phyloP scores from a whole-genome alignment of 2,329 filamentous ascomycete genomes.

The Trichoderma koningii region DNA sequence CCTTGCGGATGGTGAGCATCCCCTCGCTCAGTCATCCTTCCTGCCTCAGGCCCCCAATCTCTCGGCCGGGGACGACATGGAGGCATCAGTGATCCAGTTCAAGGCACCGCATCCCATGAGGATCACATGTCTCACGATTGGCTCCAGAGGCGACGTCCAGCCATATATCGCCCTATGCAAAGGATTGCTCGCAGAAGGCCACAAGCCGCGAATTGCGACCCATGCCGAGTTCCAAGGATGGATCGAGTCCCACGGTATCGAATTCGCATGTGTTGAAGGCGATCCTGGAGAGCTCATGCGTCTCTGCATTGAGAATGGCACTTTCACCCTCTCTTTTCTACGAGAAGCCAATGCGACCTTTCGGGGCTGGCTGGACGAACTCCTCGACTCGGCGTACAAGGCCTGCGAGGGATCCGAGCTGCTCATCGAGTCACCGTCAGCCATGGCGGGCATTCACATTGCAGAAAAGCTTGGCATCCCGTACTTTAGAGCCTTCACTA shows the following conservation, averaged over 20 bases:
- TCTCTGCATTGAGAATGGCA: constrained; percentile 94
- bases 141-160: constrained; percentile 92
- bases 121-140: constrained; percentile 93
- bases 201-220: constrained; percentile 84
- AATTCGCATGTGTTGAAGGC: constrained; percentile 84
- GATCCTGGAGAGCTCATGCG: constrained; percentile 94
- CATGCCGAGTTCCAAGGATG: constrained; percentile 87
- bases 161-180: constrained; percentile 97
- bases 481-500: constrained; percentile 96
- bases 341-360: constrained; percentile 85
- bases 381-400: constrained; percentile 77
- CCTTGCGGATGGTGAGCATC: constrained; percentile 53
- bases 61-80: constrained; percentile 78
- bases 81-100: constrained; percentile 86
- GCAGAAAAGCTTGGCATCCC: constrained; percentile 90
- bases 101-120: constrained; percentile 78
- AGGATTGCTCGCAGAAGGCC: constrained; percentile 82
- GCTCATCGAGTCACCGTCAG: constrained; percentile 91
- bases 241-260: constrained; percentile 91
- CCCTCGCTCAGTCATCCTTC: constrained; percentile 51
- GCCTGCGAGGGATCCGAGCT: constrained; percentile 87
- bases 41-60: constrained; percentile 69
- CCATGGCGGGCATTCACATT: constrained; percentile 97
- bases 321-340: constrained; percentile 91
- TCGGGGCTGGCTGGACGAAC: constrained; percentile 89